Evolutionary conservation across 768 basidiomycete species (phyloP).

Genomic region (Lyophyllum semitale): DNA sequence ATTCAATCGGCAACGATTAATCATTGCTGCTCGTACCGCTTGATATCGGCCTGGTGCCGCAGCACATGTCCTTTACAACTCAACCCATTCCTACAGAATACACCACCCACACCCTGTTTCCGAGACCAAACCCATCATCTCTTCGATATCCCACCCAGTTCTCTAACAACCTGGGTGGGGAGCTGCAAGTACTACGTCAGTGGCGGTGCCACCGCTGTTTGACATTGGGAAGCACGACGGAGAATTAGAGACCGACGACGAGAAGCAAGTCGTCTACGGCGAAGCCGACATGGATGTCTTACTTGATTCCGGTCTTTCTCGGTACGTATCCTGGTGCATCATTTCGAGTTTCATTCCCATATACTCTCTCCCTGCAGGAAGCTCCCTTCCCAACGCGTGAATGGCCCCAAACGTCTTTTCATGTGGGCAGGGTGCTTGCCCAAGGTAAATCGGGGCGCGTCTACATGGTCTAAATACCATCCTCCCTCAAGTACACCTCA

Average conservation of each 20-base stretch:
- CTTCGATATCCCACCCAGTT: constrained; percentile 36
- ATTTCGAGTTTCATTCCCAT: neutral
- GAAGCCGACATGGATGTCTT: constrained; percentile 82
- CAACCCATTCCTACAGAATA: constrained; percentile 72
- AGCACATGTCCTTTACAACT: constrained; percentile 37
- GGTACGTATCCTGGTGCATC: constrained; percentile 39
- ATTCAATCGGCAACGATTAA: too few relatives aligned
- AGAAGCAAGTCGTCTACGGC: constrained; percentile 69
- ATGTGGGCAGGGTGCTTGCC: constrained; percentile 95
- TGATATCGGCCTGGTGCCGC: constrained; percentile 28
- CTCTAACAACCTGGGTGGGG: constrained; percentile 22
- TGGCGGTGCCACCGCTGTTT: constrained; percentile 32
- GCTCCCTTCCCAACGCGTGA: constrained; percentile 79
- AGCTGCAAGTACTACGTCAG: constrained; percentile 19
- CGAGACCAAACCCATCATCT: constrained; percentile 40
- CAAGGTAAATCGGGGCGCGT: constrained; percentile 99
- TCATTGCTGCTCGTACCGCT: too few relatives aligned
- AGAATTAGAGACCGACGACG: constrained; percentile 86
- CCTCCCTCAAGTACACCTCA: constrained; percentile 87
- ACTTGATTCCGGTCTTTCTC: constrained; percentile 77
- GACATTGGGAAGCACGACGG: constrained; percentile 94
- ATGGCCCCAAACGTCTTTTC: constrained; percentile 84
- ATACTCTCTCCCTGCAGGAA: constrained; percentile 40
- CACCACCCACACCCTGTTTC: constrained; percentile 59
- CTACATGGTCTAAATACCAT: constrained; percentile 95